Conservation (phyloP, 202 grass and related monocot genomes). For the Carex sylvatica region DNA sequence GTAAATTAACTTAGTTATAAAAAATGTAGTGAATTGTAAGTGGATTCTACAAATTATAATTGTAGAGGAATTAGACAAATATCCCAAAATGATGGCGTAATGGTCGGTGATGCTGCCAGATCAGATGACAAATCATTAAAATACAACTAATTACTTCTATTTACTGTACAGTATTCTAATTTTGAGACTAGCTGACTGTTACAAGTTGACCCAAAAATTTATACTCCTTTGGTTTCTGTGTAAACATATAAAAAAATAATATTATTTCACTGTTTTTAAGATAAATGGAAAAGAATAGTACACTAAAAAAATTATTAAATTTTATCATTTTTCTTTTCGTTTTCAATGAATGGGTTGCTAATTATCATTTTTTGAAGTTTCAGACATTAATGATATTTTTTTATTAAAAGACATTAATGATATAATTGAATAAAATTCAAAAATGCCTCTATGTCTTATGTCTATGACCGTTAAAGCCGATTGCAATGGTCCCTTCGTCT, state of each 20-base stretch:
- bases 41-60: background rate
- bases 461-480: too few relatives aligned
- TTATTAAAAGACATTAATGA: too few relatives aligned
- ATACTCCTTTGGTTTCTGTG: background rate
- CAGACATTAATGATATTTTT: too few relatives aligned
- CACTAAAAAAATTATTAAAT: too few relatives aligned
- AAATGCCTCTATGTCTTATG: too few relatives aligned
- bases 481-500: too few relatives aligned
- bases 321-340: too few relatives aligned
- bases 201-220: background rate
- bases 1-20: background rate
- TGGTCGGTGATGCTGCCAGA: slow-evolving; percentile 17
- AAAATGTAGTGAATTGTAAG: background rate
- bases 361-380: too few relatives aligned
- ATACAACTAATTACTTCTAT: background rate
- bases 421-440: too few relatives aligned
- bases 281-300: background rate
- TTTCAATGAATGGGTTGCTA: too few relatives aligned
- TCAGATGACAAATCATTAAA: background rate
- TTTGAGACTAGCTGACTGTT: background rate
- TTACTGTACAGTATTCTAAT: background rate
- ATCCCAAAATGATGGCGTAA: slow-evolving; percentile 11
- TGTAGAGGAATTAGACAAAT: background rate
- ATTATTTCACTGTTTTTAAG: background rate
- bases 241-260: background rate